Base-by-base conservation (phyloP, 2,329 filamentous ascomycete species). In the Ceratocystis variospora region DNA sequence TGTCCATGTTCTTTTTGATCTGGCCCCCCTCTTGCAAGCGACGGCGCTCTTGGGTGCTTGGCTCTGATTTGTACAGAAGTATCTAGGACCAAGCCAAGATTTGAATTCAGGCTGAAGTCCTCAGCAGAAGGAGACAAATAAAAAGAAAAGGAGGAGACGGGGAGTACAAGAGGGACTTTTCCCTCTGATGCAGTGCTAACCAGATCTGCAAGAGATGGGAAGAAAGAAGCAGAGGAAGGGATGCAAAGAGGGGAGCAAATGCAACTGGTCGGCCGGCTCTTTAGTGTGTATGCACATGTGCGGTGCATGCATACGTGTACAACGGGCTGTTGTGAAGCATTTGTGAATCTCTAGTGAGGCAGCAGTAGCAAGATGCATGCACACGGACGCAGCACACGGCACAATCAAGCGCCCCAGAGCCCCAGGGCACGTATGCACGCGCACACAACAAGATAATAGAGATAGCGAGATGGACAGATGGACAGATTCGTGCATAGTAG, bases 291-390 rank as follows among this genome's bases (percentile, higher is more conserved):
- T 59, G 28, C 48, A 53, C 48, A 28, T 15, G 19, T 50, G n/a
- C 8, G 19, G 19, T 50, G n/a, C 8, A 22, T 28, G 22, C 15
- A 53, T 37, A 59, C 55, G 55, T 37, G 55, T 33, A 59, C 55
- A 37, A 33, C 7, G 28, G 15, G 22, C 22, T 31, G 55, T 19
- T 59, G 55, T 59, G 55, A 59, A 37, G 55, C 55, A 37, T n/a
- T 19, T 59, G 28, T 59, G 55, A 37, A 59, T 59, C 55, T 59
- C 28, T 59, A 31, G 17, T 59, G 55, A 59, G 55, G 55, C 28
- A 59, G 25, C 50, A 55, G 55, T n/a, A 59, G 55, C 19, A 15
- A 31, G 25, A 59, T 5, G 48, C 10, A 25, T 25, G 22, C 22
- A 25, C 48, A 53, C 25, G 28, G 37, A 41, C 37, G 37, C 37